Percentiles rank a stretch among this genome's conserved stretches.
Conservation (phyloP, 2,329 filamentous ascomycete genomes). For the Madurella fahalii region DNA sequence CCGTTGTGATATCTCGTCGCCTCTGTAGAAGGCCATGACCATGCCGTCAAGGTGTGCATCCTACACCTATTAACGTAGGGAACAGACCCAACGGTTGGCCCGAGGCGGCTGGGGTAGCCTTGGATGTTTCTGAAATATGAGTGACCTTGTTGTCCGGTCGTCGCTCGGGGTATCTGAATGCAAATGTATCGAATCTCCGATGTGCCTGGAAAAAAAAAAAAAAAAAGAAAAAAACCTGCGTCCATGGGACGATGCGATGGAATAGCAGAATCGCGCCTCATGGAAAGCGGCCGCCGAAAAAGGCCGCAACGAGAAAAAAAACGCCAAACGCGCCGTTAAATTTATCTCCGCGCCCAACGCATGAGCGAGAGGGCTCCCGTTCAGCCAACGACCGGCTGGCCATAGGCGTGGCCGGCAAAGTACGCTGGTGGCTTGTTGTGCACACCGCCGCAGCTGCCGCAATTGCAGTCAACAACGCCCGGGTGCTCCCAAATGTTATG, state of each 20-base stretch:
- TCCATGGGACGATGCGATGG: slow-evolving; percentile 21
- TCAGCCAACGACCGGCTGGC: slow-evolving; percentile 54
- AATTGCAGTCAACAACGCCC: slow-evolving; percentile 47
- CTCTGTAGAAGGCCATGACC: no score
- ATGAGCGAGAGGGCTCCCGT: neutral
- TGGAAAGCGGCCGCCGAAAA: slow-evolving; percentile 16
- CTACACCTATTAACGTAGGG: no score
- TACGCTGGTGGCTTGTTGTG: slow-evolving; percentile 45
- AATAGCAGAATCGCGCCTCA: slow-evolving; percentile 13
- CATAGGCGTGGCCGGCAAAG: slow-evolving; percentile 46
- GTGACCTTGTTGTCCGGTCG: slow-evolving; percentile 11
- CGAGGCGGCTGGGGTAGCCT: no score
- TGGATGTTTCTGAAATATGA: neutral
- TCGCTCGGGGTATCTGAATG: slow-evolving; percentile 30
- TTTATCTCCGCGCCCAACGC: slow-evolving; percentile 7
- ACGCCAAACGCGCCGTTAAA: slow-evolving; percentile 21
- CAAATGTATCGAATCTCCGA: slow-evolving; percentile 26
- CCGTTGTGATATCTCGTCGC: neutral
- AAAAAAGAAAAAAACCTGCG: slow-evolving; percentile 13
- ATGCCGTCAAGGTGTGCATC: no score
- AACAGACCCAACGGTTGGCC: no score
- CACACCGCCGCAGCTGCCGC: slow-evolving; percentile 42
- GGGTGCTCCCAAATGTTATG: slow-evolving; percentile 49
- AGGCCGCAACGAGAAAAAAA: slow-evolving; percentile 10
- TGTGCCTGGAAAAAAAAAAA: slow-evolving; percentile 19